A percentile compares a stretch with the other conserved stretches of the same genome.
These are phyloP conservation scores for Fraxinus americana DNA, from an alignment of 257 asterid genomes.

Conservation along the genomic window DNA sequence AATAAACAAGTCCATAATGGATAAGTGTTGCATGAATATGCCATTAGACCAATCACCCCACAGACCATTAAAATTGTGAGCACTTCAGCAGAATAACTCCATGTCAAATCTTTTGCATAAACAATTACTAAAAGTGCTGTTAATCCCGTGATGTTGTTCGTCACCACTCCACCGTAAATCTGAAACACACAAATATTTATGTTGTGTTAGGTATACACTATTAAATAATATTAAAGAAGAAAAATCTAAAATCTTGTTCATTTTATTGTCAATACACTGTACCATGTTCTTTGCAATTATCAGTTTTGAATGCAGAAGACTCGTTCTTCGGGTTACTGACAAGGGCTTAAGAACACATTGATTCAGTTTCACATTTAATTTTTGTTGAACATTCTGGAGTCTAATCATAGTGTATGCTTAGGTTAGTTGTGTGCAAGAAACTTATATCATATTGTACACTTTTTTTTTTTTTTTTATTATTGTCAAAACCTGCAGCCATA, in stretches of 20 bases:
- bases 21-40: conserved; percentile 30
- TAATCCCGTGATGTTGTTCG: conserved; percentile 45
- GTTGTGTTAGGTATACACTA: not conserved
- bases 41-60: conserved; percentile 34
- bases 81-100: conserved; percentile 49
- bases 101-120: conserved; percentile 34
- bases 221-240: not conserved
- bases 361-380: not conserved
- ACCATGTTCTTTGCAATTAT: not conserved
- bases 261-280: not conserved
- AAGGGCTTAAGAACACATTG: not conserved
- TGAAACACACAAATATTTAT: conserved; percentile 2
- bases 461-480: too few species aligned
- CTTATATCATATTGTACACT: not conserved
- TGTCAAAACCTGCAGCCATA: not conserved
- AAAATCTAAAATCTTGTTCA: not conserved
- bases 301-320: not conserved
- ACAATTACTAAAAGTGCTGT: conserved; percentile 34
- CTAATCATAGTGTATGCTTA: too few species aligned
- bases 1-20: conserved; percentile 42
- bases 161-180: conserved; percentile 50
- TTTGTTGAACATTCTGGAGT: not conserved
- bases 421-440: too few species aligned
- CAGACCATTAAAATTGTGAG: conserved; percentile 37
- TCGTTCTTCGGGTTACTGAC: not conserved